Conservation (phyloP, 768 basidiomycete genomes). For the Suillus decipiens region DNA sequence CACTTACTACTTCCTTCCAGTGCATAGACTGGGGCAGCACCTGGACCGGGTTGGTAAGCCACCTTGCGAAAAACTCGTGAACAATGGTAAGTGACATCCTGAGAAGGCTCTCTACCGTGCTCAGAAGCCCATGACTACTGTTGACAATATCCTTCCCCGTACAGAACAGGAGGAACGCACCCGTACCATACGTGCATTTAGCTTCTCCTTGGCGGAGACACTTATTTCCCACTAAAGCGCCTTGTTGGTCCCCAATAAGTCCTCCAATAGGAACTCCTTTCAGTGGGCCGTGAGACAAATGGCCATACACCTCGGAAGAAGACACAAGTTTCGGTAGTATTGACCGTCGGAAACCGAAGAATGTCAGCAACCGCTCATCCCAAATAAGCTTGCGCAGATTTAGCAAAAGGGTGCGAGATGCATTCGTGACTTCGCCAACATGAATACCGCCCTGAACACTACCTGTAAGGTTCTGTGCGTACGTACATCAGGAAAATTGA, state of each 20-base stretch:
- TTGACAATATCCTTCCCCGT: slow-evolving; percentile 86
- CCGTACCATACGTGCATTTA: slow-evolving; percentile 98
- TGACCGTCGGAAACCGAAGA: slow-evolving; percentile 79
- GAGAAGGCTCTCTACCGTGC: slow-evolving; percentile 55
- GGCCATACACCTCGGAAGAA: slow-evolving; percentile 90
- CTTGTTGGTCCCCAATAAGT: slow-evolving; percentile 98
- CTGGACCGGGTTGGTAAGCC: slow-evolving; percentile 85
- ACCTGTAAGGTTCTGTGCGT: slow-evolving; percentile 75
- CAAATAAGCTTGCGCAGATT: slow-evolving; percentile 81
- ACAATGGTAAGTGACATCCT: slow-evolving; percentile 2
- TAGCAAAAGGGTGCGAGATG: slow-evolving; percentile 92
- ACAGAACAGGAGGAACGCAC: slow-evolving; percentile 94
- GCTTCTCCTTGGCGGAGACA: slow-evolving; percentile 90
- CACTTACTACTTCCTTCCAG: slow-evolving; percentile 91
- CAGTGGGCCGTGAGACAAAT: slow-evolving; percentile 64
- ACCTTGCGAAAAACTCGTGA: slow-evolving; percentile 46
- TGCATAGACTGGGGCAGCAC: slow-evolving; percentile 83
- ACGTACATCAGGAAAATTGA: slow-evolving; percentile 4
- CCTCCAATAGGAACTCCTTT: slow-evolving; percentile 85
- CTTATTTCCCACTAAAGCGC: slow-evolving; percentile 94
- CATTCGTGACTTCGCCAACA: slow-evolving; percentile 93
- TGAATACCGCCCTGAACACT: slow-evolving; percentile 71
- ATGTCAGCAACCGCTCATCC: slow-evolving; percentile 80
- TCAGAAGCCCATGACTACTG: slow-evolving; percentile 85
- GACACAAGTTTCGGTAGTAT: slow-evolving; percentile 88